Conservation (phyloP, 129 eudicot genomes). For the Sambucus nigra region DNA sequence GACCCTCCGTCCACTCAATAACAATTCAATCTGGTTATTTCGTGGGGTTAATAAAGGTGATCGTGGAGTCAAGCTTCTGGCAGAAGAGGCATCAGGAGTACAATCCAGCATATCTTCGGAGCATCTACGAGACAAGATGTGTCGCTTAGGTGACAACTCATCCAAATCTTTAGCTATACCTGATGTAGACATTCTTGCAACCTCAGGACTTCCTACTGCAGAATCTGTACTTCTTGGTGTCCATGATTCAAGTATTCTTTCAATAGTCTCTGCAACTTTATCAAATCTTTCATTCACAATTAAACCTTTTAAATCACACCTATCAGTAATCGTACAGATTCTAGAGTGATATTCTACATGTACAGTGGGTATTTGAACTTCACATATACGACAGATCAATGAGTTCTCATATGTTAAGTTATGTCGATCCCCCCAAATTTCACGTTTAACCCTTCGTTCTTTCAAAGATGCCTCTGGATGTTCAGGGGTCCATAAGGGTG, state of each 20-base stretch:
- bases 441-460: slow-evolving; percentile 33
- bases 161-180: slow-evolving; percentile 47
- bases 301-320: slow-evolving; percentile 93
- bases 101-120: slow-evolving; percentile 49
- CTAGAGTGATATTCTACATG: slow-evolving; percentile 90
- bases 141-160: slow-evolving; percentile 43
- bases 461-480: slow-evolving; percentile 35
- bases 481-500: slow-evolving; percentile 35
- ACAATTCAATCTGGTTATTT: slow-evolving; percentile 59
- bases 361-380: slow-evolving; percentile 89
- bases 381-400: slow-evolving; percentile 91
- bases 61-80: slow-evolving; percentile 76
- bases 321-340: slow-evolving; percentile 91
- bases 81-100: no score
- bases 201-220: slow-evolving; percentile 49
- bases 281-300: slow-evolving; percentile 79
- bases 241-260: slow-evolving; percentile 74
- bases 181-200: slow-evolving; percentile 35
- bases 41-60: slow-evolving; percentile 86
- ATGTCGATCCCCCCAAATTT: slow-evolving; percentile 46
- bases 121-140: slow-evolving; percentile 21
- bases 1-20: slow-evolving; percentile 49
- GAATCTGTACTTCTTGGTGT: slow-evolving; percentile 48
- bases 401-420: slow-evolving; percentile 63
- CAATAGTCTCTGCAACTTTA: slow-evolving; percentile 84